phyloP scores from a whole-genome alignment of 2,329 filamentous ascomycete genomes.

The Alternaria longipes region DNA sequence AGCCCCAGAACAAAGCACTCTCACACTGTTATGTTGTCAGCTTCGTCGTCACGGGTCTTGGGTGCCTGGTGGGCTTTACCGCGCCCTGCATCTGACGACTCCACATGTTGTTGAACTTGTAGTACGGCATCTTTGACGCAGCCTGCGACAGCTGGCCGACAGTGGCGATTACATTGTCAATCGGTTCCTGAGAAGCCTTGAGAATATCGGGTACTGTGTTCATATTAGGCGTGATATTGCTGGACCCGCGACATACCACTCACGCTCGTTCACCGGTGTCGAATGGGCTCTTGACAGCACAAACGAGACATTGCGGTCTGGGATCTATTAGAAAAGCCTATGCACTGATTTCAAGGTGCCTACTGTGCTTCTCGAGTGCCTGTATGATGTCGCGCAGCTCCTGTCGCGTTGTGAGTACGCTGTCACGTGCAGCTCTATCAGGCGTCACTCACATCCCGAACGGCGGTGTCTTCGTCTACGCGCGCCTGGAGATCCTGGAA shows the following conservation, averaged over 20 bases:
- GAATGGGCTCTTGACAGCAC: constrained; percentile 90
- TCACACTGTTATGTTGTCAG: constrained; percentile 57
- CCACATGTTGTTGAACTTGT: constrained; percentile 97
- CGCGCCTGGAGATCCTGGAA: constrained; percentile 88
- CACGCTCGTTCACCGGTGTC: constrained; percentile 73
- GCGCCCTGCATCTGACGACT: constrained; percentile 82
- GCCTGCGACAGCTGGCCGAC: constrained; percentile 74
- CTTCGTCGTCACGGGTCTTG: background rate
- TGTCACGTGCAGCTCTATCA: constrained; percentile 34
- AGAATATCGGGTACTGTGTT: constrained; percentile 72
- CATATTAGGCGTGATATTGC: constrained; percentile 17
- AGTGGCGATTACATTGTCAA: constrained; percentile 76
- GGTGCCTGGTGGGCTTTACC: constrained; percentile 56
- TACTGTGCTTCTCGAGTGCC: constrained; percentile 79
- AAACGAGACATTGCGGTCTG: constrained; percentile 79
- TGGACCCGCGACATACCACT: constrained; percentile 38
- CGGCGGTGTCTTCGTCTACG: constrained; percentile 84
- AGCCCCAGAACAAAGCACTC: constrained; percentile 71
- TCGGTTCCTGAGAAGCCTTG: constrained; percentile 71
- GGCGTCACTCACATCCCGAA: constrained; percentile 71
- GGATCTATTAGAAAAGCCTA: constrained; percentile 15
- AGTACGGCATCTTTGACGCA: constrained; percentile 90
- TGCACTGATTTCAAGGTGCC: background rate
- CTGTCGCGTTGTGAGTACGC: constrained; percentile 52
- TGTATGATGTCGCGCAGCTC: constrained; percentile 83